Evolutionary conservation across 129 eudicot genomes (phyloP).

Genomic region (Rutidosis leptorrhynchoides): DNA sequence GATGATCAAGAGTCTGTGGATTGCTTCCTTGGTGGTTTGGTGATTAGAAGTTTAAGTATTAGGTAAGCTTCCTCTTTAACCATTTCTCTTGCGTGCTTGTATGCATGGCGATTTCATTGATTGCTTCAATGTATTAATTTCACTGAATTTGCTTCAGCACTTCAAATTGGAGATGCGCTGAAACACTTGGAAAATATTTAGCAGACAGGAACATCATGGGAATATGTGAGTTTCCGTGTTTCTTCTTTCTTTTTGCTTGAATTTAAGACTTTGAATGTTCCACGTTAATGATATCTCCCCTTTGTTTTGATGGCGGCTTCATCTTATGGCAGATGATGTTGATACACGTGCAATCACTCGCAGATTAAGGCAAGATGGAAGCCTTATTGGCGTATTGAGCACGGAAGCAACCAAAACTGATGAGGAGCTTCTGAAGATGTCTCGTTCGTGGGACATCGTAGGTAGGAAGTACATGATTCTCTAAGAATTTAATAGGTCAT

Average conservation of each 20-base stretch:
- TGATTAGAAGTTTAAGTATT: constrained; percentile 87
- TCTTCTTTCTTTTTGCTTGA: too few relatives aligned
- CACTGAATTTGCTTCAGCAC: constrained; percentile 45
- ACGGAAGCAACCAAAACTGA: constrained; percentile 84
- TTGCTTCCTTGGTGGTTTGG: constrained; percentile 87
- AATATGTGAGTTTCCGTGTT: constrained; percentile 69
- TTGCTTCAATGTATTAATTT: too few relatives aligned
- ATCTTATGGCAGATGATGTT: constrained; percentile 63
- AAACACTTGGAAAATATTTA: constrained; percentile 80
- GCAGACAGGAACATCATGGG: constrained; percentile 95
- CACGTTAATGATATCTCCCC: too few relatives aligned
- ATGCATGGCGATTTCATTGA: too few relatives aligned
- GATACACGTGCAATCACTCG: constrained; percentile 98
- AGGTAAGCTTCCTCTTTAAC: too few relatives aligned
- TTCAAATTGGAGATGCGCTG: constrained; percentile 82
- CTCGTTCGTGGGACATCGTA: constrained; percentile 63
- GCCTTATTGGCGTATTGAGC: constrained; percentile 89
- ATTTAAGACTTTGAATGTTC: too few relatives aligned
- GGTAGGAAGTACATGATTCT: too few relatives aligned
- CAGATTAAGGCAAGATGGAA: constrained; percentile 81
- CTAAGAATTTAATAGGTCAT: too few relatives aligned
- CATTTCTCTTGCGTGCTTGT: too few relatives aligned
- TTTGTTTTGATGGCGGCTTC: constrained; percentile 11
- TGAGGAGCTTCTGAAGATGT: constrained; percentile 75
- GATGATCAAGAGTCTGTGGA: constrained; percentile 93